phyloP scores from a whole-genome alignment of 306 rosid genomes.

The Castanospermum australe region DNA sequence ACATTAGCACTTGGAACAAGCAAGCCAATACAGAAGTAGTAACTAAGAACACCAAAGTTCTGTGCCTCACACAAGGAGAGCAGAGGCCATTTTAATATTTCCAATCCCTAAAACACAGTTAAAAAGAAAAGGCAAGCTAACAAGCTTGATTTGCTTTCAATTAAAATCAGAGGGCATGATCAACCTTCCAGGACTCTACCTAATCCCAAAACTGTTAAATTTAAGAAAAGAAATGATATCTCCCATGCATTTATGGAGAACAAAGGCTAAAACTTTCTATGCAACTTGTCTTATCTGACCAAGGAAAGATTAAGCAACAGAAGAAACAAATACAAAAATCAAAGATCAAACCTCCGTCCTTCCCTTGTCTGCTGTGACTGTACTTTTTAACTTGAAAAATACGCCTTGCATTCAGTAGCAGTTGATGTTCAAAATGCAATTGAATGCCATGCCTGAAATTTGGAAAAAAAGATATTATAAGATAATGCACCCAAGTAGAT shows the following conservation, averaged over 20 bases:
- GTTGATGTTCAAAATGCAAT: constrained; percentile 50
- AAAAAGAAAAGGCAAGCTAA: background rate
- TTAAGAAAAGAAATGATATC: background rate
- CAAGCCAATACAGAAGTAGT: background rate
- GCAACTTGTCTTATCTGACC: background rate
- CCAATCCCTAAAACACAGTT: background rate
- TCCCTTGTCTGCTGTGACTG: constrained; percentile 38
- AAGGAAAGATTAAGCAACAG: background rate
- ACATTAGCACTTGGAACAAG: background rate
- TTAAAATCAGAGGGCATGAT: background rate
- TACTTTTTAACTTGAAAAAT: constrained; percentile 54
- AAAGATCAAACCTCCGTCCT: constrained; percentile 53
- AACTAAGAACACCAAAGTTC: background rate
- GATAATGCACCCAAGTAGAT: background rate
- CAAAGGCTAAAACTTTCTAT: background rate
- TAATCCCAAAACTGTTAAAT: background rate
- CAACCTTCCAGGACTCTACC: background rate
- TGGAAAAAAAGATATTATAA: background rate
- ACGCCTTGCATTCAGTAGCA: constrained; percentile 50
- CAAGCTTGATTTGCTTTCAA: background rate
- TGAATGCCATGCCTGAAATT: constrained; percentile 58
- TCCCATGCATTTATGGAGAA: background rate
- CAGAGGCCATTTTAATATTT: background rate
- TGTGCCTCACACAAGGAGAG: background rate
- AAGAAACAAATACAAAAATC: constrained; percentile 5